phyloP scores from a whole-genome alignment of 2,329 filamentous ascomycete genomes.

The Aspergillus jensenii region DNA sequence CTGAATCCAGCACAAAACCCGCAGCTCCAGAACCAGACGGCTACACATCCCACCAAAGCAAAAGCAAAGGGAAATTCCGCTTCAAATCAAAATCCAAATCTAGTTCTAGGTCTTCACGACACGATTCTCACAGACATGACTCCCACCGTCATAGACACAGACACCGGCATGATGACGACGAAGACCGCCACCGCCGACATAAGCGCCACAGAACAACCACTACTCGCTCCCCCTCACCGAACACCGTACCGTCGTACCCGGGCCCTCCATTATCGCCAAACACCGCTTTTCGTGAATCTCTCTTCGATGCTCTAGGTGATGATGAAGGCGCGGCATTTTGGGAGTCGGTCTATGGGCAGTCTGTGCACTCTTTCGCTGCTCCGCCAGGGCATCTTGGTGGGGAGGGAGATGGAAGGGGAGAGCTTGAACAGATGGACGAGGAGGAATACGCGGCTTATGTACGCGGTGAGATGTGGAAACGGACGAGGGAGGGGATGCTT shows the following conservation, averaged over 20 bases:
- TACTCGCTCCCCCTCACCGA: not conserved
- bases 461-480: slow-evolving; percentile 90
- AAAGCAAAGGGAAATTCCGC: slow-evolving; percentile 29
- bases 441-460: slow-evolving; percentile 90
- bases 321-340: slow-evolving; percentile 95
- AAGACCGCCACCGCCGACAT: slow-evolving; percentile 18
- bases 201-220: slow-evolving; percentile 22
- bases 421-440: slow-evolving; percentile 80
- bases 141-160: slow-evolving; percentile 18
- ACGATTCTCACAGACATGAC: slow-evolving; percentile 2
- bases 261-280: slow-evolving; percentile 59
- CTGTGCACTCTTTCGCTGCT: slow-evolving; percentile 75
- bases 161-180: slow-evolving; percentile 1
- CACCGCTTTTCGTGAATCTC: slow-evolving; percentile 82
- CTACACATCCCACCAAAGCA: slow-evolving; percentile 17
- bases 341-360: slow-evolving; percentile 95
- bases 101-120: not conserved
- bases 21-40: slow-evolving; percentile 15
- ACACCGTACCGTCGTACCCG: not conserved
- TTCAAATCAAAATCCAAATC: slow-evolving; percentile 31
- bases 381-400: slow-evolving; percentile 32
- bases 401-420: slow-evolving; percentile 41
- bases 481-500: slow-evolving; percentile 78
- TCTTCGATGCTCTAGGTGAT: slow-evolving; percentile 96
- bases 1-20: not conserved